Base-by-base conservation (phyloP, 345 rosid species). In the Citrus australasica region DNA sequence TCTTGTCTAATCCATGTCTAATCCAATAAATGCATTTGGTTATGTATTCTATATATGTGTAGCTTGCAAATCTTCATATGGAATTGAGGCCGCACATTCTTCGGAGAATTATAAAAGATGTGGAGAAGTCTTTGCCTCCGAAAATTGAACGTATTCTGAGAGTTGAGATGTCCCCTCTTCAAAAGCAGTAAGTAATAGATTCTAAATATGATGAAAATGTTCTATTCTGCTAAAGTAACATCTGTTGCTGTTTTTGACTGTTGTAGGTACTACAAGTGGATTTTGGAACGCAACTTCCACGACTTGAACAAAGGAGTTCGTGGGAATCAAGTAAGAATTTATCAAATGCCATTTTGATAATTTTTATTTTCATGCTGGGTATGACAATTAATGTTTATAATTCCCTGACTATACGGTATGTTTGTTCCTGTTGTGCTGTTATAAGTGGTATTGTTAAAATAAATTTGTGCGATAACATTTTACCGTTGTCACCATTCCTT, bases 101-200 rank as follows among this genome's bases (percentile, higher is more conserved):
- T 67, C 88, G 99, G 75, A 93, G 99, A 88, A 98, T 97, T 30
- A 97, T 97, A 78, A 97, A 97, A 86, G 99, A 97, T 82, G 99
- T 97, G 30, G 99, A 97, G 84, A 97, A 97, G 88, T 94, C 98
- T 73, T 87, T 97, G 86, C 99, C 99, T 71, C 99, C 99, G 21
- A 97, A 97, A 86, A 93, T 94, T 80, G 99, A 97, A 90, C 95
- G 99, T 60, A 94, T 97, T 76, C 90, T 97, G 83, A 91, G 99
- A 89, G 97, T 97, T 80, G 99, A 97, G 86, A 97, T 97, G 99
- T 97, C 99, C 67, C 99, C 98, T 79, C 92, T 97, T 76, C 99
- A 97, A 85, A 97, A 94, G 83, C 99, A 94, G 99, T 97, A 82
- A 86, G 93, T 76, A 71, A 58, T 46, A 27, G 33, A 33, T 68